These are phyloP conservation scores for Talaromyces pinophilus DNA, from an alignment of 2,329 filamentous ascomycete genomes.

Conservation along the genomic window DNA sequence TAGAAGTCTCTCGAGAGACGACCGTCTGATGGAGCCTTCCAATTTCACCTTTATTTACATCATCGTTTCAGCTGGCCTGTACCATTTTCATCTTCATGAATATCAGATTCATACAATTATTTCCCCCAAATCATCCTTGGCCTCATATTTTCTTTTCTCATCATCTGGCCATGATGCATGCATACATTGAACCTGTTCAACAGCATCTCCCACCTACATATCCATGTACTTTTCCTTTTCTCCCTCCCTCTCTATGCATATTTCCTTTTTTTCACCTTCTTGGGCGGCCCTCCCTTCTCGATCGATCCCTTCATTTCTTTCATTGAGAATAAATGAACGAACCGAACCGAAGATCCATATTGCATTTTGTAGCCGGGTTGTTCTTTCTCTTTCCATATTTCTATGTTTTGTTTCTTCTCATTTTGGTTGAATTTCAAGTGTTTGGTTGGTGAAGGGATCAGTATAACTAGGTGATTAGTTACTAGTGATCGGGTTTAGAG, in stretches of 20 bases:
- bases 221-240: neutral
- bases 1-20: conserved; percentile 36
- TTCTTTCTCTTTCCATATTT: neutral
- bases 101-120: neutral
- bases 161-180: conserved; percentile 1
- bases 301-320: neutral
- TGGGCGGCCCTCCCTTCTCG: conserved; percentile 3
- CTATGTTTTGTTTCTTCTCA: neutral
- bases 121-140: neutral
- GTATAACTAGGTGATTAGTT: neutral
- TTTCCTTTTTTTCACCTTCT: neutral
- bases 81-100: neutral
- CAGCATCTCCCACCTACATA: neutral
- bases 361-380: conserved; percentile 10
- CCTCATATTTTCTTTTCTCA: neutral
- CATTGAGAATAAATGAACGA: neutral
- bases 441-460: neutral
- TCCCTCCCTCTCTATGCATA: neutral
- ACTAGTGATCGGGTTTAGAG: neutral
- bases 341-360: neutral
- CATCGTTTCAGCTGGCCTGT: conserved; percentile 15
- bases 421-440: neutral
- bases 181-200: neutral
- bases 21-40: conserved; percentile 27
- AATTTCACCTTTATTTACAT: neutral